phyloP scores from a whole-genome alignment of 768 basidiomycete species.

The Collybia mongolica region DNA sequence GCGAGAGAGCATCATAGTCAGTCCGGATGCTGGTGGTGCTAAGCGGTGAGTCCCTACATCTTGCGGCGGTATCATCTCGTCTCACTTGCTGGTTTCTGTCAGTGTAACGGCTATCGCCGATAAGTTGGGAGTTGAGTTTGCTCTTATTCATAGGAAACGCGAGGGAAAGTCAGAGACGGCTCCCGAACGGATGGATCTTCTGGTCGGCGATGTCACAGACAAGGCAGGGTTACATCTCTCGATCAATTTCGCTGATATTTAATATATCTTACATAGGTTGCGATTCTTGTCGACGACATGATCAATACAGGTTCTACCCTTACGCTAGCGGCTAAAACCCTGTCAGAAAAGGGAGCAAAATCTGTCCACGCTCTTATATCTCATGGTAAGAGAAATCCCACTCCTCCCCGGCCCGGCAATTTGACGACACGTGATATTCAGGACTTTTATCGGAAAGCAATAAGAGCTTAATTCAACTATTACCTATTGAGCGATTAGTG shows the following conservation, averaged over 20 bases:
- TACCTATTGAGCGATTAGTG: conserved; percentile 85
- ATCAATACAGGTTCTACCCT: conserved; percentile 95
- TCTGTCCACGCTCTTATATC: conserved; percentile 87
- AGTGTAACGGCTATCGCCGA: conserved; percentile 95
- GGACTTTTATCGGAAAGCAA: conserved; percentile 80
- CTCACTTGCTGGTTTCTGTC: conserved; percentile 11
- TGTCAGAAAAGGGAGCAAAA: conserved; percentile 87
- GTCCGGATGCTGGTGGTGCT: conserved; percentile 97
- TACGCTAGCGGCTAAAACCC: conserved; percentile 76
- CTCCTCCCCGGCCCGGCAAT: conserved; percentile 7
- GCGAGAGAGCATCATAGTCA: conserved; percentile 87
- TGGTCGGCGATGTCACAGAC: conserved; percentile 92
- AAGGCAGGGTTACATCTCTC: conserved; percentile 49
- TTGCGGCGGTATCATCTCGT: conserved; percentile 3
- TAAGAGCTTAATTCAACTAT: conserved; percentile 60
- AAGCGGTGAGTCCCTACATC: conserved; percentile 71
- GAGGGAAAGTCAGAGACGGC: conserved; percentile 63
- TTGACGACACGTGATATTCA: conserved; percentile 24
- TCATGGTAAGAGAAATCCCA: conserved; percentile 61
- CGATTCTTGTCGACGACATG: conserved; percentile 98
- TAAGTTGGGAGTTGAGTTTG: conserved; percentile 93
- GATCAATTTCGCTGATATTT: background rate
- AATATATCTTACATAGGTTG: conserved; percentile 50
- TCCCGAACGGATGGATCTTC: conserved; percentile 84
- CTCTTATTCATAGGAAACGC: conserved; percentile 90